Base-by-base conservation (phyloP, 2,329 filamentous ascomycete species). In the Onygena corvina region DNA sequence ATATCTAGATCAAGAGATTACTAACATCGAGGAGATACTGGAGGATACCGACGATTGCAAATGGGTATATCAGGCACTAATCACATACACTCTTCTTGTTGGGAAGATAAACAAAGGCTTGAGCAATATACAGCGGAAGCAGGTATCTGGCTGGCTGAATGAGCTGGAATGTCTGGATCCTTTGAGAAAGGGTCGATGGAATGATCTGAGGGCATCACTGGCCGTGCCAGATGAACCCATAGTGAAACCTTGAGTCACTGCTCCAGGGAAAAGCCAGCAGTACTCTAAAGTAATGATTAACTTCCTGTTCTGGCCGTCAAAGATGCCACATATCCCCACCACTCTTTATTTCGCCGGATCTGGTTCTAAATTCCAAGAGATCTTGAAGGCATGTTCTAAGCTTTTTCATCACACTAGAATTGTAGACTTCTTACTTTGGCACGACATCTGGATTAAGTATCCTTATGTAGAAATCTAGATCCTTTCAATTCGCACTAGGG, bases 51-150 rank as follows among this genome's bases (percentile, higher is more conserved):
- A 80, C 55, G 80, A 84, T 58, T 83, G 79, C 64, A 93, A 94
- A 67, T 92, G 87, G 78, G 84, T 94, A 38, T 94, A 94, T 61
- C 86, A 94, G 65, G 83, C 83, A 3, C 71, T 96, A 46, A 74
- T 96, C 20, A 79, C 86, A 54, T 88, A 86, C 60, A 81, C 81
- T 1, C 61, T 82, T 27, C 64, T 84, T n/a, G 52, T 74, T 74
- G 57, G 65, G 67, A 65, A 60, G 64, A 51, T 72, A 63, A 67
- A 74, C 50, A 71, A 76, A 64, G 62, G 58, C 33, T 38, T 79
- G 68, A 56, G 61, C 25, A 36, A 46, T 23, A 71, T 76, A 54
- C 63, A 64, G 30, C 66, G 66, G 52, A 59, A 59, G 6, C 71
- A 77, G 46, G 64, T 82, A 35, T 59, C 63, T 42, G 60, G 55